Percentiles rank a stretch among this genome's conserved stretches.
Conservation (phyloP, 345 rosid genomes). For the Hypericum androsaemum region DNA sequence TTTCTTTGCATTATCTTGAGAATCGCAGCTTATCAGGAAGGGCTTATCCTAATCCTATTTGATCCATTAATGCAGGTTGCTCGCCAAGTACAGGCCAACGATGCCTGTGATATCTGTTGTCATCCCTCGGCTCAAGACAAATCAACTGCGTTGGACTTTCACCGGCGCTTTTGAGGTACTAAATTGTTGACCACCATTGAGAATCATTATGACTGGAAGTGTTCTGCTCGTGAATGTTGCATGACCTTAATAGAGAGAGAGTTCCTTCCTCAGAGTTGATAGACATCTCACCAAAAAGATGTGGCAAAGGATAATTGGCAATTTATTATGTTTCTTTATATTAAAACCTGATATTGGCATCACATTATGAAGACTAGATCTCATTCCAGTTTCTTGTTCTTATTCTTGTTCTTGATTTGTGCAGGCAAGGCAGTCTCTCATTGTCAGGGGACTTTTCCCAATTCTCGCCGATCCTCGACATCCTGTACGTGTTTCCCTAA, state of each 20-base stretch:
- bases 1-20: background rate
- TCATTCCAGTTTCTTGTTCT: background rate
- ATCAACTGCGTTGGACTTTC: conserved; percentile 95
- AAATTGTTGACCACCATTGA: background rate
- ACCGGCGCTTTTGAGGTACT: conserved; percentile 93
- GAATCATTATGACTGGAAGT: no score
- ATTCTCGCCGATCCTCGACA: conserved; percentile 92
- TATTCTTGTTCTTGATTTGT: background rate
- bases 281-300: no score
- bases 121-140: conserved; percentile 92
- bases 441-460: conserved; percentile 83
- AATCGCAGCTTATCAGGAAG: background rate
- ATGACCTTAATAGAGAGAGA: no score
- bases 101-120: conserved; percentile 98
- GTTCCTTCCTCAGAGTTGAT: no score
- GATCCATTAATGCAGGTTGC: conserved; percentile 45
- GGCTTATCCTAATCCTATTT: background rate
- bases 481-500: conserved; percentile 39
- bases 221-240: no score
- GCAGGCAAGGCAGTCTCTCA: conserved; percentile 83
- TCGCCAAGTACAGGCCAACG: conserved; percentile 93
- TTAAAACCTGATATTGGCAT: no score
- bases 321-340: no score
- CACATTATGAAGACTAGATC: background rate
- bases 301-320: no score